Conservation (phyloP, 208 protist genomes). For the Willaertia magna region DNA sequence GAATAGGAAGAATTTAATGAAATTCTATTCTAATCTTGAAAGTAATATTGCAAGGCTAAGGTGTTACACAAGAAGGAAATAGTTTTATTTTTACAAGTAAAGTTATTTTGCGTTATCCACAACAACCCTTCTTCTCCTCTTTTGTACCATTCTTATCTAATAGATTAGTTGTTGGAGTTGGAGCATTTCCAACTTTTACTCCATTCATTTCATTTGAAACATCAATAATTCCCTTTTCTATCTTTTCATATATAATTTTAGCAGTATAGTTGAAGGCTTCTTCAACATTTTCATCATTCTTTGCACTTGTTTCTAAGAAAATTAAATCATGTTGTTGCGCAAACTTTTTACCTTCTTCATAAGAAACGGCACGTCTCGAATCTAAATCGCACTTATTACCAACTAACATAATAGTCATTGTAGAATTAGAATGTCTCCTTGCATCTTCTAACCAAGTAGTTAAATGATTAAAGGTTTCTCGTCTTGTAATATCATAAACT, state of each 20-base stretch:
- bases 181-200: conserved; percentile 3
- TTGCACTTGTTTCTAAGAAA: conserved; percentile 97
- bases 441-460: conserved; percentile 93
- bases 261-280: conserved; percentile 84
- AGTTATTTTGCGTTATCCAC: background rate
- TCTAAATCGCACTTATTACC: conserved; percentile 98
- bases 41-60: background rate
- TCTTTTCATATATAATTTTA: conserved; percentile 83
- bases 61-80: background rate
- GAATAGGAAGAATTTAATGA: background rate
- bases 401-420: conserved; percentile 96
- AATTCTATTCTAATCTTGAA: background rate
- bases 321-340: conserved; percentile 80
- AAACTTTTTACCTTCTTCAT: conserved; percentile 89
- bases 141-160: background rate
- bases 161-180: background rate
- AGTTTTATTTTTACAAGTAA: background rate
- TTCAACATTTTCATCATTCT: conserved; percentile 87
- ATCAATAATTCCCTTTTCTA: conserved; percentile 78
- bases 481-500: conserved; percentile 92
- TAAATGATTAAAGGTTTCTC: conserved; percentile 91
- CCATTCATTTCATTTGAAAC: conserved; percentile 14
- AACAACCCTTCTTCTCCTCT: background rate
- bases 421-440: conserved; percentile 74
- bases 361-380: conserved; percentile 63